Base-by-base conservation (phyloP, 2,329 filamentous ascomycete species). In the Beauveria pseudobassiana region DNA sequence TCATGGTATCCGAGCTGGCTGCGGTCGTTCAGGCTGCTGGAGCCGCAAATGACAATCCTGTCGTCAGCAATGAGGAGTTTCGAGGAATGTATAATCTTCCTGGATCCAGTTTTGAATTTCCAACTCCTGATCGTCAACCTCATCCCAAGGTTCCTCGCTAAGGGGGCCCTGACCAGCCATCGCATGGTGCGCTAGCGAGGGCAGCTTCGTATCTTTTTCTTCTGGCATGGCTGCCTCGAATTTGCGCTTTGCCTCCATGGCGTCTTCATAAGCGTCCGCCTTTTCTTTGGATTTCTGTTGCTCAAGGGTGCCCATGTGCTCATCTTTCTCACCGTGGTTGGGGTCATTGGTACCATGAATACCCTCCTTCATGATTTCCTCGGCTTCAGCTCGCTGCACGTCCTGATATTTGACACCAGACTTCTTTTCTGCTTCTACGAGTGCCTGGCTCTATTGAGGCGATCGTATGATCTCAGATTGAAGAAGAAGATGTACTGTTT, bases 41-140 rank as follows among this genome's bases (percentile, higher is more conserved):
- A 92, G 20, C 91, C 91, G 71, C 91, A 95, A 59, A 97, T 85
- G 1, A 90, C 91, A 53, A 91, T 82, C 59, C 87, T 86, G 73
- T 98, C 93, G 71, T 98, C 93, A 1, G 88, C 89, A 67, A 97
- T 93, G 66, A 95, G 82, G 42, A 97, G 81, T 77, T 98, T 99
- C 30, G 87, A 89, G 73, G 95, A 53, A 98, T 88, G 72, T 99
- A 99, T 2, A 98, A 83, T 74, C 93, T 72, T 99, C 95, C 71
- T 96, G 93, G 63, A 98, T 88, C 79, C 95, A 96, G 71, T 96
- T 91, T 59, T 88, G 83, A 62, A 92, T 88, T 73, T 98, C 95
- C 1, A 84, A 83, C 67, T 93, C 84, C 0, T 85, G 77, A 3
- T 88, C 78, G 18, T 89, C 88, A 18, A 92, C 78, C 18, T 90